phyloP scores from a whole-genome alignment of 2,329 filamentous ascomycete species.

The Penicillium thymicola region DNA sequence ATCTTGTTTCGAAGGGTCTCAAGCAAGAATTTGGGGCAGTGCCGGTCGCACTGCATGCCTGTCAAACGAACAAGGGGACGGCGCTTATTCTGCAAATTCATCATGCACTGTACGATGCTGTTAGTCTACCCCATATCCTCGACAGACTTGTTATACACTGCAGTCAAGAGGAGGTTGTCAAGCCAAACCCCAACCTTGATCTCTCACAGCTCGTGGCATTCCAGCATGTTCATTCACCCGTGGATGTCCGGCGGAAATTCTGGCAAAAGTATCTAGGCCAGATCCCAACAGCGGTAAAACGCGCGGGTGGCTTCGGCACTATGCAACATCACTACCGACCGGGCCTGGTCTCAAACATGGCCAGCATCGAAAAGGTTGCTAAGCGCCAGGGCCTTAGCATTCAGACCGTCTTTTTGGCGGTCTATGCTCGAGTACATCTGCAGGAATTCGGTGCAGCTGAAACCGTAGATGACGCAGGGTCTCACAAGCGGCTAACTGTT shows the following conservation, averaged over 20 bases:
- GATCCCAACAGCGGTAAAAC: conserved; percentile 5
- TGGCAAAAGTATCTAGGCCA: conserved; percentile 42
- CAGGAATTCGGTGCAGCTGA: conserved; percentile 15
- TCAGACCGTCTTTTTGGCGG: conserved; percentile 73
- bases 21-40: conserved; percentile 17
- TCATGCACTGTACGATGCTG: conserved; percentile 83
- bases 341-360: conserved; percentile 44
- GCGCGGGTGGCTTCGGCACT: conserved; percentile 10
- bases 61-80: conserved; percentile 31
- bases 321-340: conserved; percentile 47
- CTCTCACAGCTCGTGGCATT: conserved; percentile 45
- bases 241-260: conserved; percentile 40
- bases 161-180: conserved; percentile 22
- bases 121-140: conserved; percentile 68
- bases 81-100: conserved; percentile 62
- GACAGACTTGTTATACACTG: conserved; percentile 49
- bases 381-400: conserved; percentile 59
- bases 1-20: conserved; percentile 9
- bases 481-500: conserved; percentile 53
- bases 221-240: conserved; percentile 24
- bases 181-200: conserved; percentile 23
- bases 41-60: conserved; percentile 37
- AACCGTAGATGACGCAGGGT: conserved; percentile 2
- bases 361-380: conserved; percentile 43
- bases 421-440: conserved; percentile 57